A percentile compares a stretch with the other conserved stretches of the same genome.
phyloP scores from a whole-genome alignment of 371 early-diverging fungal species.

The Mucor saturninus region DNA sequence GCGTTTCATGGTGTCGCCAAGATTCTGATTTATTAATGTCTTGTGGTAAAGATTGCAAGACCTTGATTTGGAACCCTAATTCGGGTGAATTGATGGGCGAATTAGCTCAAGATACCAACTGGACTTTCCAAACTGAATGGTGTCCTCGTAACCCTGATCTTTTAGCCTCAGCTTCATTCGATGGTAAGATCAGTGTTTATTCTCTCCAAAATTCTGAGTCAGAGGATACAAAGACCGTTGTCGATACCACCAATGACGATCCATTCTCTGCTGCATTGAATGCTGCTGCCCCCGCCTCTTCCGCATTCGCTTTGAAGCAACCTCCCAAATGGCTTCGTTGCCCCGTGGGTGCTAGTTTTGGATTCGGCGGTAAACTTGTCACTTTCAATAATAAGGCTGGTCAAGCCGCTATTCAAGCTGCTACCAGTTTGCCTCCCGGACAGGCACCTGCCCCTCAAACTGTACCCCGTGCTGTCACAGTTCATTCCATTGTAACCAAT shows the following conservation, averaged over 20 bases:
- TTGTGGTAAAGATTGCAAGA: conserved; percentile 92
- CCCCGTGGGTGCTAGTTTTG: conserved; percentile 89
- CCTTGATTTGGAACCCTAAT: conserved; percentile 88
- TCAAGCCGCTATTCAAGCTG: conserved; percentile 48
- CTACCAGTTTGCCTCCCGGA: conserved; percentile 52
- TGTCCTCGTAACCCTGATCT: conserved; percentile 91
- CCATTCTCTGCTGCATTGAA: conserved; percentile 29
- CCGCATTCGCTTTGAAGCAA: conserved; percentile 65
- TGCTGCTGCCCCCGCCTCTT: conserved; percentile 29
- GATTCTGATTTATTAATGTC: conserved; percentile 88
- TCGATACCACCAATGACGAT: conserved; percentile 23
- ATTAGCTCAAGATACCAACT: conserved; percentile 80
- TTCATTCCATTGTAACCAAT: conserved; percentile 66
- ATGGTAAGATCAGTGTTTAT: conserved; percentile 84
- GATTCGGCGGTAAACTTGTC: conserved; percentile 90
- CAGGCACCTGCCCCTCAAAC: conserved; percentile 46
- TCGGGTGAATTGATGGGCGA: conserved; percentile 77
- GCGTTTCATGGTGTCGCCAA: conserved; percentile 91
- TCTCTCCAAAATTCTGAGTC: conserved; percentile 73
- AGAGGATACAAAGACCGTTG: conserved; percentile 30
- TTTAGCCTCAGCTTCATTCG: conserved; percentile 86
- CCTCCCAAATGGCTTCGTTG: conserved; percentile 97
- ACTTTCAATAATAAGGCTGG: conserved; percentile 63
- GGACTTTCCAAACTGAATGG: conserved; percentile 95
- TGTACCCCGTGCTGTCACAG: conserved; percentile 48